Base-by-base conservation (phyloP, 2,329 filamentous ascomycete species). In the Emericellopsis atlantica region DNA sequence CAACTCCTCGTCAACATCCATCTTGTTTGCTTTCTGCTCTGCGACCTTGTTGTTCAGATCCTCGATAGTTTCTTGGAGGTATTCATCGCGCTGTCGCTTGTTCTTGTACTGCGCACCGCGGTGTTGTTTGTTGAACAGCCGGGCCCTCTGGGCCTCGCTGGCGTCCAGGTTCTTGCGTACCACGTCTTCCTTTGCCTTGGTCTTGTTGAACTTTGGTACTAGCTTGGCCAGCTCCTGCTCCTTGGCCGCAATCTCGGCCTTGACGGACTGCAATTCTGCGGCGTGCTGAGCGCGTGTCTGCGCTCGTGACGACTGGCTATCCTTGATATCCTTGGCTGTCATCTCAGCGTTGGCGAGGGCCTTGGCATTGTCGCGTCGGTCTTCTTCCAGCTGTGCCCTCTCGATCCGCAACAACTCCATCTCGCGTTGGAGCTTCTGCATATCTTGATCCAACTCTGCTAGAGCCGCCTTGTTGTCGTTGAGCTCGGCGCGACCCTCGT, bases 91-190 rank as follows among this genome's bases (percentile, higher is more conserved):
- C 56, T 96, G 87, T 8, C 76, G 74, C 65, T 95, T 95, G 58
- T 79, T 93, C 54, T 74, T 83, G 60, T 95, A 98, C 46, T 87
- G 83, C 15, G 84, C 82, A 48, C 84, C 88, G 36, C 90, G 81
- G 35, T 83, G 87, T 61, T 98, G 90, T 59, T 98, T 98, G 39
- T 84, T 85, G 54, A 94, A 86, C 7, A 98, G 73, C 32, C 89
- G 80, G 48, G 84, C 79, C 34, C 85, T 74, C 5, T 76, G 73
- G 7, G 81, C 81, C 52, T 93, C 84, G 1, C 83, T 83, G 39
- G 83, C 71, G 37, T 88, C 82, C 10, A 96, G 70, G 44, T 83
- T 77, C 42, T 80, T 69, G 52, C 80, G 81, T 23, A 85, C 67
- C 14, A 76, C 72, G 14, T 73, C 71, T 55, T 95, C 92, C 44